Evolutionary conservation across 2,329 filamentous ascomycete species (phyloP).

Genomic region (Aspergillus chevalieri): DNA sequence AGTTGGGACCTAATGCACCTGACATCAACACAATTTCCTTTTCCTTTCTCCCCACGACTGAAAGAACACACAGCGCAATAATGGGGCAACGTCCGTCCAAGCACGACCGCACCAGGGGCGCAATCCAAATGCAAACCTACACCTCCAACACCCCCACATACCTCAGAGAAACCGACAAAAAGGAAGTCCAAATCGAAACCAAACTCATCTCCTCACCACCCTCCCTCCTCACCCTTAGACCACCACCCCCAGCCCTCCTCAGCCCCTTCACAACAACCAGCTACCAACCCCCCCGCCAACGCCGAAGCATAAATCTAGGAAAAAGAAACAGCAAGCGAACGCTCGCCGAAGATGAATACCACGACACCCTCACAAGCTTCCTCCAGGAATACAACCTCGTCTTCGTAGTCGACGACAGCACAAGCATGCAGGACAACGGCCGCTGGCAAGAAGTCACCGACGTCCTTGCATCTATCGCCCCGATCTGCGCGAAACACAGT

Average conservation of each 20-base stretch:
- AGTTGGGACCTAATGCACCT: not conserved
- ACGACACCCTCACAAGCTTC: conserved; percentile 45
- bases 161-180: too few relatives aligned
- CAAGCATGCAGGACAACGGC: conserved; percentile 66
- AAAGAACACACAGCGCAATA: not conserved
- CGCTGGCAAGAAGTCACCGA: conserved; percentile 68
- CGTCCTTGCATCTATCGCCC: conserved; percentile 67
- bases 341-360: not conserved
- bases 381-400: conserved; percentile 76
- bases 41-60: not conserved
- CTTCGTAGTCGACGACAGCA: conserved; percentile 88
- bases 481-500: conserved; percentile 66
- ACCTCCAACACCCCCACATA: too few relatives aligned
- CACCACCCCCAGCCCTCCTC: too few relatives aligned
- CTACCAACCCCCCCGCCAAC: not conserved
- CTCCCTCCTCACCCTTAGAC: too few relatives aligned
- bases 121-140: conserved; percentile 28
- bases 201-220: too few relatives aligned
- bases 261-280: not conserved
- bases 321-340: not conserved
- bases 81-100: conserved; percentile 3
- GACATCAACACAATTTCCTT: not conserved
- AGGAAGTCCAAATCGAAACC: too few relatives aligned
- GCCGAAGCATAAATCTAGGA: not conserved
- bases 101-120: conserved; percentile 5